These are phyloP conservation scores for Danielia oregonensis DNA, from an alignment of 805 yeast genomes.

Conservation along the genomic window DNA sequence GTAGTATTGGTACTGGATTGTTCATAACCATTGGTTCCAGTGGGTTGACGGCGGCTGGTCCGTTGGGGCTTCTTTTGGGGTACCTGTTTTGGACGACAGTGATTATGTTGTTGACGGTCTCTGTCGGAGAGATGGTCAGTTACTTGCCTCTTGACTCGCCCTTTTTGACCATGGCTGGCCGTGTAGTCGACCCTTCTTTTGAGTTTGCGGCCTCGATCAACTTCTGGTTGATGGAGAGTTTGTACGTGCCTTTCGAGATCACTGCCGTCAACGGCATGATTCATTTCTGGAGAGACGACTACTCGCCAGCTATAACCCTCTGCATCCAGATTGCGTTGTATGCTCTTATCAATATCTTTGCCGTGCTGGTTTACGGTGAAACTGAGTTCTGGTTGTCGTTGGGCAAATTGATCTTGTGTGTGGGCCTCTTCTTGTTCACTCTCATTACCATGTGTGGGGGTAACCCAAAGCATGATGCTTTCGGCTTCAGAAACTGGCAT, in stretches of 20 bases:
- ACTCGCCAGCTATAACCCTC: conserved; percentile 45
- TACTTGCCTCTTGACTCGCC: conserved; percentile 35
- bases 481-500: conserved; percentile 47
- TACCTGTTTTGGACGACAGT: conserved; percentile 29
- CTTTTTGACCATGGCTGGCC: conserved; percentile 34
- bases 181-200: conserved; percentile 36
- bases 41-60: conserved; percentile 34
- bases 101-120: conserved; percentile 29
- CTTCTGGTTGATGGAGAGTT: conserved; percentile 41
- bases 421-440: conserved; percentile 74
- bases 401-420: conserved; percentile 56
- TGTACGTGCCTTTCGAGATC: conserved; percentile 26
- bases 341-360: conserved; percentile 54
- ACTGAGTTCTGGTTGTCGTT: conserved; percentile 76
- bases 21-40: conserved; percentile 33
- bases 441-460: conserved; percentile 86
- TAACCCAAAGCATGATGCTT: conserved; percentile 61
- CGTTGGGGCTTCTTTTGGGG: conserved; percentile 29
- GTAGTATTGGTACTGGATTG: conserved; percentile 37
- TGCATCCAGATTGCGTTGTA: conserved; percentile 41
- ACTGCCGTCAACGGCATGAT: conserved; percentile 48
- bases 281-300: conserved; percentile 49
- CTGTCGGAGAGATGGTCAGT: conserved; percentile 37
- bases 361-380: conserved; percentile 77
- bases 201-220: conserved; percentile 33